Evolutionary conservation across 176 grass and related monocot genomes (phyloP), one percentile per base, ranked within the genome.

Genomic region (Oryza officinalis): DNA sequence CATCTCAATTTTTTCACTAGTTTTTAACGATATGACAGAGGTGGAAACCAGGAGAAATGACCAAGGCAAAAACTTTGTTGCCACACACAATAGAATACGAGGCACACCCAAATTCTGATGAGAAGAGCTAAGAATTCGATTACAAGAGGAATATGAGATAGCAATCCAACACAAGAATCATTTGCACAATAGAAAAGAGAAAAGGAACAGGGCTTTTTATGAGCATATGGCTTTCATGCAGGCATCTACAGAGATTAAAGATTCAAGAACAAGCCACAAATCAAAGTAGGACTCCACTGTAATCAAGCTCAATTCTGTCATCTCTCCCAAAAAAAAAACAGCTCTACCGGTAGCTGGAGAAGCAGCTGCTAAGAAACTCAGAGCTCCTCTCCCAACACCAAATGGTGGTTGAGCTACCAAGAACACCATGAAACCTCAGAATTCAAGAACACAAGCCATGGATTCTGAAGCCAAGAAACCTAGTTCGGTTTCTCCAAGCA

Each of bases 11-110:
- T 38, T 68, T 68, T 69, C 3, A 65, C 23, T 43, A 63, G 14
- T 83, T 89, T 87, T 87, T 54, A 65, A 75, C 70, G 89, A 90
- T 71, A 90, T 52, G 89, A 84, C 65, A 87, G 76, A 87, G 64
- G 80, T 43, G 69, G 27, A 76, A 76, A 43, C 38, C 9, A 45
- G 84, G 76, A 84, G 85, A 87, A 84, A 69, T 84, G 31, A 46
- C 75, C 89, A 57, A 90, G 69, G 84, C 75, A 76, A 83, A 83
- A 83, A 9, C 79, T 46, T 90, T 69, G 75, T 79, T 80, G 77
- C 52, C 76, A 47, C 79, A 50, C 80, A 72, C 18, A 79, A 83
- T 59, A 78, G 75, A 86, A 79, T 79, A 86, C 63, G 71, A 70
- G 12, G 27, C 12, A 28, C 25, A 27, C 18, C 80, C 80, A 43